Base-by-base conservation (phyloP, 176 grass and related monocot genomes). In the sorghum (Sorghum bicolor) region DNA sequence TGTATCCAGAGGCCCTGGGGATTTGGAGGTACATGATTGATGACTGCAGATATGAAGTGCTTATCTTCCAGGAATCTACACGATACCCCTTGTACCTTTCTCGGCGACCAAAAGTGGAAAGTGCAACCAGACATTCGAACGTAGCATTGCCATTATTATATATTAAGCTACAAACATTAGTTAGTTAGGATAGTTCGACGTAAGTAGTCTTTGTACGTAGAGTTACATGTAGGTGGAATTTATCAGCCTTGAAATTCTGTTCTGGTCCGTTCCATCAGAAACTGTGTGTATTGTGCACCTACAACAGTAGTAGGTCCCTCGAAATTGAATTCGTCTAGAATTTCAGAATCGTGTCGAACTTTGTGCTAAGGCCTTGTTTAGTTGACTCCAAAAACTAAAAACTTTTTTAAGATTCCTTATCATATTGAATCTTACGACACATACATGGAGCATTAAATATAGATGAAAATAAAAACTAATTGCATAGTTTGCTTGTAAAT, bases 21-120 rank as follows among this genome's bases (percentile, higher is more conserved):
- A 47, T 63, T 37, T 64, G 72, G 88, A 82, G 40, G 33, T 22
- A 30, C 79, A 57, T 75, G 41, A 68, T 30, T 63, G 70, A 63
- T 16, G 48, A 48, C 5, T 6, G 45, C 15, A 48, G 0, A 48
- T 44, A 76, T 68, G 31, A 74, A 24, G 33, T 16, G 34, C 19
- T 4, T 19, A 10, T 43, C n/a, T 76, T 82, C 39, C 7, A 24
- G 1, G 37, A 69, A 65, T 83, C 15, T 12, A 64, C 47, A 66
- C 32, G 8, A 60, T 60, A 58, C n/a, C 9, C 55, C 55, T 24
- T 58, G n/a, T 29, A 53, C 2, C 52, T 57, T 39, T 70, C 78
- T 6, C 34, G 12, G 61, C 5, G 9, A 28, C 38, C n/a, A 5
- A 47, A 47, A 30, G 45, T 38, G n/a, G 9, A 58, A 64, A 19